phyloP scores from a whole-genome alignment of 2,329 filamentous ascomycete genomes.

The Verticillium klebahnii region DNA sequence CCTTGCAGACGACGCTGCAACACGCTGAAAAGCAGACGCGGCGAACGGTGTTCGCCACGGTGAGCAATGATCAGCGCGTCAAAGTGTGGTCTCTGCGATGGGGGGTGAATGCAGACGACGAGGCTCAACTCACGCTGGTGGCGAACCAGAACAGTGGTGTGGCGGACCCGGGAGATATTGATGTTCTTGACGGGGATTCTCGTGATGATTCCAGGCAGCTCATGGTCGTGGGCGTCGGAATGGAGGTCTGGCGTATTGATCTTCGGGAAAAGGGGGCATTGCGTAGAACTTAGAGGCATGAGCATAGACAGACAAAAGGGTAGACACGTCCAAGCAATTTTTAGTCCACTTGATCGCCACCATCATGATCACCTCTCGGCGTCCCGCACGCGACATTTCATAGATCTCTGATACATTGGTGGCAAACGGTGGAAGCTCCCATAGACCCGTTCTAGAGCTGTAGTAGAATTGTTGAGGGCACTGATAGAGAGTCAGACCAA shows the following conservation, averaged over 20 bases:
- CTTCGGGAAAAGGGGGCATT: neutral
- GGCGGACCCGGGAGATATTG: slow-evolving; percentile 53
- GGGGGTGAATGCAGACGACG: slow-evolving; percentile 9
- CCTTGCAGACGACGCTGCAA: slow-evolving; percentile 19
- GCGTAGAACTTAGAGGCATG: neutral
- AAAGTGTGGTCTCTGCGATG: slow-evolving; percentile 41
- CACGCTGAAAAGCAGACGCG: slow-evolving; percentile 9
- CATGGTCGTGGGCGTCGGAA: slow-evolving; percentile 40
- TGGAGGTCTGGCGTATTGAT: slow-evolving; percentile 36
- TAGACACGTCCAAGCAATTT: neutral
- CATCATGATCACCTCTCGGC: no score
- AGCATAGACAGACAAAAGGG: neutral
- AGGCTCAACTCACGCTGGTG: slow-evolving; percentile 31
- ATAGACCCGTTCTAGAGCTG: no score
- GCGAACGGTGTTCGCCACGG: slow-evolving; percentile 27
- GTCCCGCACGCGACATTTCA: no score
- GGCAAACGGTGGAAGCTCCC: no score
- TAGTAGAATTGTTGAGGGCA: no score
- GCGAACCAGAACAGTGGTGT: slow-evolving; percentile 53
- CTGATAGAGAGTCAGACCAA: no score
- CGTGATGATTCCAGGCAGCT: slow-evolving; percentile 16
- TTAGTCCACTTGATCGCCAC: no score
- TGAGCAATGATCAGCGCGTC: slow-evolving; percentile 58
- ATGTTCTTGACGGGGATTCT: slow-evolving; percentile 22
- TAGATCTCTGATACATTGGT: no score